Conservation (phyloP, 768 basidiomycete species). For the Boletus rubropictus region DNA sequence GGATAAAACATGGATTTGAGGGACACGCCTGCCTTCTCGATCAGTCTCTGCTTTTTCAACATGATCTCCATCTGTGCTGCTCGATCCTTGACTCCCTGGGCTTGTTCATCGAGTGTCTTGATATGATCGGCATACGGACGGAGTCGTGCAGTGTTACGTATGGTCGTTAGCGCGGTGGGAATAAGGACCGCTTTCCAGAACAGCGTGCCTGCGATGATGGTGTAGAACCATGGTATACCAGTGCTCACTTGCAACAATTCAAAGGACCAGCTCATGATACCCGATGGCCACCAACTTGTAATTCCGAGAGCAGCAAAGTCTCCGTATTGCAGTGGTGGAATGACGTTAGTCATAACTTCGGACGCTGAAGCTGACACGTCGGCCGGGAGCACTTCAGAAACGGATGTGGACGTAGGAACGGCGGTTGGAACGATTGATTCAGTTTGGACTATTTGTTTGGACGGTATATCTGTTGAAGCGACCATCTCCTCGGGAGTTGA, state of each 20-base stretch:
- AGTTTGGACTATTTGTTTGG: neutral
- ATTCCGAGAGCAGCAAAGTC: constrained; percentile 69
- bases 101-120: constrained; percentile 44
- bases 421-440: neutral
- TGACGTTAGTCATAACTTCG: constrained; percentile 21
- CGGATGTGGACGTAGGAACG: constrained; percentile 2
- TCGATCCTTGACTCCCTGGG: constrained; percentile 33
- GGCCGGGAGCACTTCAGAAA: constrained; percentile 3
- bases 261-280: constrained; percentile 54
- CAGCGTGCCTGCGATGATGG: constrained; percentile 62
- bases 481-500: neutral
- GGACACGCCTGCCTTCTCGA: constrained; percentile 60
- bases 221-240: constrained; percentile 79
- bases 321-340: constrained; percentile 58
- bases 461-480: neutral
- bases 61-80: constrained; percentile 38
- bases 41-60: constrained; percentile 46
- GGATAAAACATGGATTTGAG: constrained; percentile 48
- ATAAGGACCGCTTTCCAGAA: constrained; percentile 56
- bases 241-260: constrained; percentile 65
- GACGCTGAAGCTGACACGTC: constrained; percentile 8
- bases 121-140: constrained; percentile 41
- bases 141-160: constrained; percentile 48
- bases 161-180: constrained; percentile 52
- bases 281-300: constrained; percentile 60